phyloP scores from a whole-genome alignment of 169 alveolate species.

The Plasmodium relictum region DNA sequence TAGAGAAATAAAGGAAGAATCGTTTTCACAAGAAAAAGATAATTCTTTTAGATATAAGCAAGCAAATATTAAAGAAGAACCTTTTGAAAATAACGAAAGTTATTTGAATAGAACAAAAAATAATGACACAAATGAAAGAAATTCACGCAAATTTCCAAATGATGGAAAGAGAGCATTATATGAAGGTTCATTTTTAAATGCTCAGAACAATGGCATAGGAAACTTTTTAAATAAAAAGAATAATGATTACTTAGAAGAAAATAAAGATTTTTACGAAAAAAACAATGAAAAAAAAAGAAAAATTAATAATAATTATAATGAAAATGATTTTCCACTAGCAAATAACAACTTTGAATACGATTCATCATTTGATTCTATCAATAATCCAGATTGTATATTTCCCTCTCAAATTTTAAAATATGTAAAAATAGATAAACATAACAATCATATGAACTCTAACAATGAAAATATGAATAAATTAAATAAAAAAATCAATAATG shows the following conservation, averaged over 20 bases:
- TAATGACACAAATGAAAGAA: too few relatives aligned
- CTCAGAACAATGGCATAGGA: background rate
- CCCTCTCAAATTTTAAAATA: constrained; percentile 1
- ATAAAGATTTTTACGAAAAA: too few relatives aligned
- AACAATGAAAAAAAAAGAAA: background rate
- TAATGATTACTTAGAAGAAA: background rate
- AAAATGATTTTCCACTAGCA: background rate
- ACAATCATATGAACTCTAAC: background rate
- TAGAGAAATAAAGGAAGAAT: too few relatives aligned
- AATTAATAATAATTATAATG: background rate
- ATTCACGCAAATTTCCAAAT: too few relatives aligned
- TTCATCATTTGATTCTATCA: constrained; percentile 1
- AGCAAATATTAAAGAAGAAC: too few relatives aligned
- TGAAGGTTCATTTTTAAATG: background rate
- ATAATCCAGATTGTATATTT: background rate
- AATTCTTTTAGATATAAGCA: too few relatives aligned
- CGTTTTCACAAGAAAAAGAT: too few relatives aligned
- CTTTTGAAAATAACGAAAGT: too few relatives aligned
- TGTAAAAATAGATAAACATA: background rate
- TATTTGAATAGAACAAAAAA: too few relatives aligned
- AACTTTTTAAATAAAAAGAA: background rate
- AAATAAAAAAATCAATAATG: too few relatives aligned
- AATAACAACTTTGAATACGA: background rate
- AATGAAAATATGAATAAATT: background rate
- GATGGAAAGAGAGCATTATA: background rate